Conservation (phyloP, 2,329 filamentous ascomycete genomes). For the Penicillium sp. region DNA sequence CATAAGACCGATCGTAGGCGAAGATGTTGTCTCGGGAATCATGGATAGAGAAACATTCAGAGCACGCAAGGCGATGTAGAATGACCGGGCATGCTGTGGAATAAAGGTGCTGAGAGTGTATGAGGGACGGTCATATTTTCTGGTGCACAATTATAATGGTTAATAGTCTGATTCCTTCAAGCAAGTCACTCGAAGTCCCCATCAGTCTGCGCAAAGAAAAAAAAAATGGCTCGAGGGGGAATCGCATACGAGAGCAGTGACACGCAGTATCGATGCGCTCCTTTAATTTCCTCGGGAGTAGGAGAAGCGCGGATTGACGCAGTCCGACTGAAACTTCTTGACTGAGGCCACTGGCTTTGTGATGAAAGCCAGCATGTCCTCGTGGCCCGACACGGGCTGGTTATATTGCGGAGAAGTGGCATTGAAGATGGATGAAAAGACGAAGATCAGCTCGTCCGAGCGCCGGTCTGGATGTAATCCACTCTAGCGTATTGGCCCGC, state of each 20-base stretch:
- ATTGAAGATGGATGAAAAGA: constrained; percentile 9
- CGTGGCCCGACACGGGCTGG: constrained; percentile 16
- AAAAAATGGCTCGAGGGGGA: not conserved
- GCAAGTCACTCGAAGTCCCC: not conserved
- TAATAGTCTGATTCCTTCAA: not conserved
- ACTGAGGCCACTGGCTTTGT: constrained; percentile 10
- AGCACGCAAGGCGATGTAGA: constrained; percentile 83
- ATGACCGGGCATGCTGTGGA: constrained; percentile 65
- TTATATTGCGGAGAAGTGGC: constrained; percentile 17
- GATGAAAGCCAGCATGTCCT: constrained; percentile 10
- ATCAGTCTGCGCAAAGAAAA: not conserved
- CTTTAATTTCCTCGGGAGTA: constrained; percentile 44
- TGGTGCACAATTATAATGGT: constrained; percentile 30
- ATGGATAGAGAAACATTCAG: constrained; percentile 89
- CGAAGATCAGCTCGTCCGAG: constrained; percentile 10
- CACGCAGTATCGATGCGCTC: constrained; percentile 54
- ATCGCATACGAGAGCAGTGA: constrained; percentile 48
- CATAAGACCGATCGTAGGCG: constrained; percentile 76
- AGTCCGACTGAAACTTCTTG: constrained; percentile 24
- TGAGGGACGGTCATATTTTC: constrained; percentile 83
- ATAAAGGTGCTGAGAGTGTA: constrained; percentile 82
- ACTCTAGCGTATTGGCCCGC: constrained; percentile 15
- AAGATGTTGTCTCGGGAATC: constrained; percentile 84
- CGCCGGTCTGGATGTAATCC: constrained; percentile 14
- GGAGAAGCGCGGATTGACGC: constrained; percentile 11